Evolutionary conservation across 306 rosid species (phyloP), one percentile per base, ranked within the genome.

Genomic region (Castanea sativa): DNA sequence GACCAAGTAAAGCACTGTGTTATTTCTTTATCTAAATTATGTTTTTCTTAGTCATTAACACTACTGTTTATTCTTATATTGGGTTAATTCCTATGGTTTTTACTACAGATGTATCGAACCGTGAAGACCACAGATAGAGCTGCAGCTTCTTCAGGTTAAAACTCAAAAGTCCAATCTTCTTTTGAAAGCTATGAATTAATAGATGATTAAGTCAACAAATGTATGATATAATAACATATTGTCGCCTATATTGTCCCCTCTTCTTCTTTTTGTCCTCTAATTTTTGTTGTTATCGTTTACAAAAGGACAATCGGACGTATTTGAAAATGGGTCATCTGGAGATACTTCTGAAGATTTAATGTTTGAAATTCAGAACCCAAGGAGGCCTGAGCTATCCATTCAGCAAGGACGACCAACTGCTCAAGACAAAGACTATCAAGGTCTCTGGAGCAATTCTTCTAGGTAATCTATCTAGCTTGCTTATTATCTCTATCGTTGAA

Each of bases 81-180:
- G 58, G 73, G 21, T 29, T 56, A 10, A 12, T 67, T 21, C 63
- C 35, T 11, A 32, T 35, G 64, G 14, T 52, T 80, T 75, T 76
- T 5, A 74, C 78, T 85, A 51, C 86, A 95, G 99, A 95, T 95
- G 99, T 95, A 93, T 83, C 88, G 99, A 81, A 95, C 99, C 82
- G 99, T 95, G 73, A 95, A 95, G 78, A 95, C 97, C 35, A 95
- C 98, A 8, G 97, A 93, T 77, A 91, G 84, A 85, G 90, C 97
- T 55, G 93, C 97, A 25, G 97, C 95, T 82, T 82, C 97, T 52
- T 95, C 99, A 81, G 99, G 99, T 92, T 57, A 55, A 78, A 14
- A 49, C 97, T 92, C 53, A 58, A 73, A 11, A 12, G 25, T 25
- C 65, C 35, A 30, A 60, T 65, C 70, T 67, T 19, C 32, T 70